These are phyloP conservation scores for Epichloe uncinata DNA, from an alignment of 2,329 filamentous ascomycete genomes.

Conservation along the genomic window DNA sequence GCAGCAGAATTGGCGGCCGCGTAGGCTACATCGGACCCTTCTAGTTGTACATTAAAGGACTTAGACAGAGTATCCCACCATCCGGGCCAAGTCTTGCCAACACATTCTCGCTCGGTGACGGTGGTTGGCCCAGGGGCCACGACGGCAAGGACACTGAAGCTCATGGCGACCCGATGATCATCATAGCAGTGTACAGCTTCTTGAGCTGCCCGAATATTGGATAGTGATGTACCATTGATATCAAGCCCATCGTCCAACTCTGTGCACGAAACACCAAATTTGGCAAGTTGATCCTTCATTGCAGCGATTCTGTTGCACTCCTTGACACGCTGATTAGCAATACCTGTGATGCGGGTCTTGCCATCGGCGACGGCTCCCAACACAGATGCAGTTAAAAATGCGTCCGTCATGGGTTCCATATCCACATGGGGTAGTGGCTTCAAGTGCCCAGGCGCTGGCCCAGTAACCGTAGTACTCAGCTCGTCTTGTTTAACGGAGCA, in stretches of 20 bases:
- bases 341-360: slow-evolving; percentile 77
- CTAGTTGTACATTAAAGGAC: slow-evolving; percentile 62
- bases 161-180: slow-evolving; percentile 96
- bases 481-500: slow-evolving; percentile 77
- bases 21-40: slow-evolving; percentile 51
- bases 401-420: slow-evolving; percentile 99
- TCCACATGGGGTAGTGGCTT: slow-evolving; percentile 71
- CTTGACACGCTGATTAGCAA: slow-evolving; percentile 95
- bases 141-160: slow-evolving; percentile 79
- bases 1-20: slow-evolving; percentile 7
- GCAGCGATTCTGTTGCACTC: slow-evolving; percentile 94
- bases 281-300: slow-evolving; percentile 88
- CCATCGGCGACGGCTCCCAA: slow-evolving; percentile 79
- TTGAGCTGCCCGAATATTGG: slow-evolving; percentile 39
- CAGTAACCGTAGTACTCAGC: slow-evolving; percentile 82
- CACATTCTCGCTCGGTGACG: slow-evolving; percentile 81
- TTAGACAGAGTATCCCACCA: slow-evolving; percentile 90
- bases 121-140: slow-evolving; percentile 58
- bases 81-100: slow-evolving; percentile 95
- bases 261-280: slow-evolving; percentile 76
- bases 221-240: slow-evolving; percentile 39
- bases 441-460: slow-evolving; percentile 61
- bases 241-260: slow-evolving; percentile 95
- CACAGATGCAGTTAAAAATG: slow-evolving; percentile 89
- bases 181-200: slow-evolving; percentile 82